Conservation (phyloP, 1,284 basidiomycete species). For the Exobasidium cylindrosporum region DNA sequence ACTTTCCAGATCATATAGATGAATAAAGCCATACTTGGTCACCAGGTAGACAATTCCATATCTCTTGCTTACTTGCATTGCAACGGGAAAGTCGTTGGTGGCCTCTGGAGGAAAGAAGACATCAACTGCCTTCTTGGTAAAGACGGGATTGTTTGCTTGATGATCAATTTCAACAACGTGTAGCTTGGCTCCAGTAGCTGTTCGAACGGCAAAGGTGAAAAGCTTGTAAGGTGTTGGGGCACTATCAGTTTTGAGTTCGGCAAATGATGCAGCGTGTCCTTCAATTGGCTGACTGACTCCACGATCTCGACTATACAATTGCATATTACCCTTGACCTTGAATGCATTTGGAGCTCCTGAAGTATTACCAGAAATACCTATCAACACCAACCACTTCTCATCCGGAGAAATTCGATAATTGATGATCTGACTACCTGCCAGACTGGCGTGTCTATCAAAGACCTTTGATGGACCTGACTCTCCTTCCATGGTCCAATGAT, state of each 20-base stretch:
- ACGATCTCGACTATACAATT: constrained; percentile 83
- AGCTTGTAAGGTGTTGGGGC: constrained; percentile 64
- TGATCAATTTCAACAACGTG: constrained; percentile 99
- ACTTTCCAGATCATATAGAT: constrained; percentile 97
- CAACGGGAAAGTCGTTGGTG: constrained; percentile 98
- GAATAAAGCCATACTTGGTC: constrained; percentile 99
- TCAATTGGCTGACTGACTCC: constrained; percentile 98
- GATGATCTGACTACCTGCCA: constrained; percentile 94
- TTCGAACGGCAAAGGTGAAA: constrained; percentile 93
- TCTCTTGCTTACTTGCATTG: constrained; percentile 96
- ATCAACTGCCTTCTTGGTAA: constrained; percentile 96
- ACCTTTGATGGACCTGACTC: constrained; percentile 79
- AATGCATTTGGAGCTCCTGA: constrained; percentile 65
- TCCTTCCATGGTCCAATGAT: constrained; percentile 80
- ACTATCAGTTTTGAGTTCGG: constrained; percentile 68
- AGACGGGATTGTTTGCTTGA: constrained; percentile 87
- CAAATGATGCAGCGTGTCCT: constrained; percentile 95
- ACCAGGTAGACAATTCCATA: constrained; percentile 97
- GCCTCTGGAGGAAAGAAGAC: constrained; percentile 99
- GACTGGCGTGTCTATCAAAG: constrained; percentile 94
- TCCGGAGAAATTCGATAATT: constrained; percentile 91
- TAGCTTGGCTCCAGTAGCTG: constrained; percentile 94
- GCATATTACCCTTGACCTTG: constrained; percentile 68
- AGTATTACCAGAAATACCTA: constrained; percentile 93
- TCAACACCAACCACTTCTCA: constrained; percentile 94